phyloP scores from a whole-genome alignment of 192 early-diverging fungal species.

The Phlyctochytrium planicorne region DNA sequence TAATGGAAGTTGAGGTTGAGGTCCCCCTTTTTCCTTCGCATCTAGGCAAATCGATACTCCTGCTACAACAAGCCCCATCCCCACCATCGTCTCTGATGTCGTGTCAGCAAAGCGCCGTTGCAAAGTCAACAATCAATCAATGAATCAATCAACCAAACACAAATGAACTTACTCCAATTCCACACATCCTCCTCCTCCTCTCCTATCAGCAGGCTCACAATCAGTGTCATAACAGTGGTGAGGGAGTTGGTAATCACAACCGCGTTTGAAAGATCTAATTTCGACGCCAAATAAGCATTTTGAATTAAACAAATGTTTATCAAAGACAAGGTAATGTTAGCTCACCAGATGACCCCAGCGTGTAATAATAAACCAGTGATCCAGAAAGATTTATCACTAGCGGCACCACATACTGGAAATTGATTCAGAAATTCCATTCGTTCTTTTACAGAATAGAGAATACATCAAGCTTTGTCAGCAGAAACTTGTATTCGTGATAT shows the following conservation, averaged over 20 bases:
- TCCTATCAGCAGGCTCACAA: constrained; percentile 77
- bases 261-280: constrained; percentile 80
- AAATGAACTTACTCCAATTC: constrained; percentile 18
- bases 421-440: background rate
- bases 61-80: constrained; percentile 65
- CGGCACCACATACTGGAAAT: constrained; percentile 73
- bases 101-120: background rate
- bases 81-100: constrained; percentile 50
- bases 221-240: constrained; percentile 80
- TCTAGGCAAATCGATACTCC: constrained; percentile 70
- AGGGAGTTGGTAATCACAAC: constrained; percentile 92
- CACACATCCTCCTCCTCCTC: constrained; percentile 71
- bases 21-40: background rate
- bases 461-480: constrained; percentile 86
- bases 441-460: background rate
- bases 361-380: constrained; percentile 90
- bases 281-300: too few relatives aligned
- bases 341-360: constrained; percentile 71
- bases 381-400: constrained; percentile 87
- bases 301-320: background rate
- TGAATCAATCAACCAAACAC: background rate
- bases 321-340: background rate
- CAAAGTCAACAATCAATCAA: background rate
- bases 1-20: background rate
- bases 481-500: constrained; percentile 66